Evolutionary conservation across 352 stramenopile genomes (phyloP), one percentile per base, ranked within the genome.

Genomic region (Globisporangium spinosum): DNA sequence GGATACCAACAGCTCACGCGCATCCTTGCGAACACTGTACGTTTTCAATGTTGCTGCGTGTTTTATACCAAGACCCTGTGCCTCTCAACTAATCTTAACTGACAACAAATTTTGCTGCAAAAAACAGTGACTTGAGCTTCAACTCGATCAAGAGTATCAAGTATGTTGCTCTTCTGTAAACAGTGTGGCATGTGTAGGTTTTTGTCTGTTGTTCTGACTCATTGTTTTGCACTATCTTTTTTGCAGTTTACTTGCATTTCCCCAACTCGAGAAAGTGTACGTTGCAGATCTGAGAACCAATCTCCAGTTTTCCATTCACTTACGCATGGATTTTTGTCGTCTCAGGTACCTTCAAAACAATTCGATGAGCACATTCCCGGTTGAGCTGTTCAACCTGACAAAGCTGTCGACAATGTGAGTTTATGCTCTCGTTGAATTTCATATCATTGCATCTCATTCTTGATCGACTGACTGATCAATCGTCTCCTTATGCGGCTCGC

Each of bases 321-420:
- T 55, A 64, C 59, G 56, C 12, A 17, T 35, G 0, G 15, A 0
- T 47, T 53, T n/a, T 61, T 57, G 7, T 51, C 22, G 25, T 7
- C 6, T 32, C 4, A 74, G 70, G 13, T 71, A 40, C 20, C 65
- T 75, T 9, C 70, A 70, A 27, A 72, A 72, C 66, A 70, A 70
- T 38, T 69, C 70, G 45, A 47, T 75, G 27, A 59, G 38, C 5
- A 27, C n/a, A 25, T 67, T 75, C 27, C 70, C 70, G 2, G 27
- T 38, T 4, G 58, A 70, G 45, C 7, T 75, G 23, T 75, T 75
- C 49, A 62, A 64, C 27, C 34, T 75, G 23, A 34, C 45, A 2
- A 57, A 61, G n/a, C 56, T 75, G 0, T 32, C 32, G 12, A 51
- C n/a, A 10, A 20, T 75, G 70, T 75, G 53, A 8, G 32, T 17